Evolutionary conservation across 2,329 filamentous ascomycete genomes (phyloP), one percentile per base, ranked within the genome.

Genomic region (Trichoderma endophyticum): DNA sequence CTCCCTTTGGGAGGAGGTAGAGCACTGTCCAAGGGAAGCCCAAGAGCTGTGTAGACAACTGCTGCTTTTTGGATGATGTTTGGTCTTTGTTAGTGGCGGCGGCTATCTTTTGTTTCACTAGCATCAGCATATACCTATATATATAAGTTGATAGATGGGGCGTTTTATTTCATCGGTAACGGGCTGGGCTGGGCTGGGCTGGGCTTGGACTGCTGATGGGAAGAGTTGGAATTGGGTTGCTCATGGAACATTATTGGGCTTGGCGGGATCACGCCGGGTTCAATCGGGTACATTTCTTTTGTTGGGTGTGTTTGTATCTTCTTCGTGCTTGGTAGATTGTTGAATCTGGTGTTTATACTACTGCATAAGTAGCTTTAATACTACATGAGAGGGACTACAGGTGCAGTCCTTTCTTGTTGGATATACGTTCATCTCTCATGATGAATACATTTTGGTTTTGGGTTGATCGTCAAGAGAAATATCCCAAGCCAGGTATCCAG

Each of bases 1-100:
- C 83, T 24, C 84, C 84, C 1, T 84, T 86, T 74, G 84, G 84
- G 77, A 67, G 15, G 28, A 68, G 64, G 61, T 70, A 61, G 63
- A 26, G 51, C 39, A 60, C 59, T 59, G 4, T n/a, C 64, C 51
- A 26, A 39, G 51, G 6, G 51, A 36, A 32, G 12, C 26, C 5
- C 26, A 12, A 24, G 4, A 56, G 36, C 8, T 43, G 14, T 14
- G 21, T n/a, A 57, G 48, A 12, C 32, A 39, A n/a, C 1, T 26
- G 48, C 5, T 28, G 32, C 15, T 18, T 56, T 4, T 36, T 26
- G 21, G 3, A 8, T 12, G 18, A 18, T 32, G 15, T 39, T 36
- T 28, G 11, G 21, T n/a, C 8, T n/a, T n/a, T 57, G 6, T 28
- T 24, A 8, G n/a, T 39, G 24, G 34, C n/a, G 2, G 14, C 62